Evolutionary conservation across 108 stramenopile species (phyloP).

Genomic region (Cylindrotheca closterium): DNA sequence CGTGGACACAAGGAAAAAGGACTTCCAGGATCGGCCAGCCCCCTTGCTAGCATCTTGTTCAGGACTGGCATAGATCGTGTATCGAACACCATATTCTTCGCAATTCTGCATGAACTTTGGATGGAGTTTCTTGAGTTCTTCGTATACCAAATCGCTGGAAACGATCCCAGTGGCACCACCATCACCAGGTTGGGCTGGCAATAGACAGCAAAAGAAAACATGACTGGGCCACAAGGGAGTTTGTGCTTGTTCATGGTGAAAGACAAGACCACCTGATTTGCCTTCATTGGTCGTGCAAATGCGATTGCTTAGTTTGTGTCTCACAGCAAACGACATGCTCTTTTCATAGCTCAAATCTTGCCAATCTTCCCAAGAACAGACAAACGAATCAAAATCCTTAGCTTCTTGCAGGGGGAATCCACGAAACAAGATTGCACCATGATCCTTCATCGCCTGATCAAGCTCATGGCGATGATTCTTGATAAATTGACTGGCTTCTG

Average conservation of each 20-base stretch:
- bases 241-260: constrained; percentile 41
- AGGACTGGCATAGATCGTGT: constrained; percentile 27
- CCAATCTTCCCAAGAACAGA: constrained; percentile 17
- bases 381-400: constrained; percentile 31
- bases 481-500: constrained; percentile 13
- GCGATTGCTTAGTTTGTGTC: constrained; percentile 14
- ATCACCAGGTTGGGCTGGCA: constrained; percentile 16
- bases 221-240: constrained; percentile 38
- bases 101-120: constrained; percentile 22
- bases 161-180: constrained; percentile 32
- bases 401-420: constrained; percentile 14
- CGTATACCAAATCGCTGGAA: constrained; percentile 18
- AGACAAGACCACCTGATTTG: constrained; percentile 33
- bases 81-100: constrained; percentile 28
- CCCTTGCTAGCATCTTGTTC: constrained; percentile 31
- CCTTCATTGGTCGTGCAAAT: constrained; percentile 41
- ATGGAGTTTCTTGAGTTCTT: constrained; percentile 11
- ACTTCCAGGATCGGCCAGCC: constrained; percentile 28
- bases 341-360: constrained; percentile 31
- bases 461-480: constrained; percentile 7
- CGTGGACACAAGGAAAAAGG: constrained; percentile 31
- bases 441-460: constrained; percentile 18
- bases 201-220: constrained; percentile 35
- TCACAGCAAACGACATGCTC: constrained; percentile 32
- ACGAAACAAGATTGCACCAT: constrained; percentile 31